Evolutionary conservation across 177 flowering plant genomes (phyloP).

Genomic region (Vitis hybrid): DNA sequence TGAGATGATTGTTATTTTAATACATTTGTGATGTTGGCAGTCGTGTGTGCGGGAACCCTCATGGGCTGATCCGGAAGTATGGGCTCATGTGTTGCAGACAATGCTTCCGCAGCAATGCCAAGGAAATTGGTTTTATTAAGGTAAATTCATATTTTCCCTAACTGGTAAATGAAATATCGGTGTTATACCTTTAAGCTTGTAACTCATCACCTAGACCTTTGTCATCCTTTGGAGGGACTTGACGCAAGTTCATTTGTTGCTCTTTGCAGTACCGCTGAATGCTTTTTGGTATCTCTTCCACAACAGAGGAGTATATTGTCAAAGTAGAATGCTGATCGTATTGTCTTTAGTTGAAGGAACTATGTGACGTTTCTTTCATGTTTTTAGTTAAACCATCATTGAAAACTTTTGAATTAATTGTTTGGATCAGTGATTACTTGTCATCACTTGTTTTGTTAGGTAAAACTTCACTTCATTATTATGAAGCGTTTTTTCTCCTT

Average conservation of each 20-base stretch:
- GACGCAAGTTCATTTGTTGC: neutral
- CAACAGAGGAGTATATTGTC: neutral
- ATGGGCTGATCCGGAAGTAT: conserved; percentile 38
- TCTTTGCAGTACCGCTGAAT: conserved; percentile 28
- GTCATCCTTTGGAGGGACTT: no score
- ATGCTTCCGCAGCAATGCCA: conserved; percentile 50
- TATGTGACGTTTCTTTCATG: neutral
- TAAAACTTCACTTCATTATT: neutral
- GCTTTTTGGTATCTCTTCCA: neutral
- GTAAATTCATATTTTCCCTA: conserved; percentile 8
- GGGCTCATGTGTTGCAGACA: conserved; percentile 47
- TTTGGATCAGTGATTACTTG: neutral
- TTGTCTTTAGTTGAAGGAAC: neutral
- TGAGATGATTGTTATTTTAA: neutral
- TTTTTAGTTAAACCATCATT: neutral
- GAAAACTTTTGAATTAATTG: neutral
- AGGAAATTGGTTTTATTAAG: conserved; percentile 47
- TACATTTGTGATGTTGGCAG: conserved; percentile 13
- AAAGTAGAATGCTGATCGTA: neutral
- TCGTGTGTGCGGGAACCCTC: conserved; percentile 43
- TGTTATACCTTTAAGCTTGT: no score
- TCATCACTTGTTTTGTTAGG: neutral
- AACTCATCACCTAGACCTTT: no score
- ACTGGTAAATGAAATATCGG: no score
- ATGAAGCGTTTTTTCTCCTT: neutral